Evolutionary conservation across 805 yeast genomes (phyloP).

Genomic region (Ogataea salicorniae): DNA sequence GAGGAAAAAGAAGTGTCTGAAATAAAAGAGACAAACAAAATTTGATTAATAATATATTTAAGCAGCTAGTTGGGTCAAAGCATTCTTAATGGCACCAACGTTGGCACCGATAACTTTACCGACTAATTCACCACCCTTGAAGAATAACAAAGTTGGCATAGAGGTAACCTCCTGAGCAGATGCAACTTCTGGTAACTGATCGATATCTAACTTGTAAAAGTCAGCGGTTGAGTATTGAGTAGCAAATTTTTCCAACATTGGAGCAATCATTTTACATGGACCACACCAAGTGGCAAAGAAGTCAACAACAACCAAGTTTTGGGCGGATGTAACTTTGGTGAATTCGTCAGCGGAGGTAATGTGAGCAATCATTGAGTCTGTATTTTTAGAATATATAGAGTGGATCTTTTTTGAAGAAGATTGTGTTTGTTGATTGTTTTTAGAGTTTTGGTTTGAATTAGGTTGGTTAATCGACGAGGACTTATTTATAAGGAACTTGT

Average conservation of each 20-base stretch:
- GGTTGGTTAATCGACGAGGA: not conserved
- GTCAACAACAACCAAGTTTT: constrained; percentile 82
- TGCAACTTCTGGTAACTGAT: constrained; percentile 72
- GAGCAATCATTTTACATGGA: constrained; percentile 97
- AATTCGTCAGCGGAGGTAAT: constrained; percentile 51
- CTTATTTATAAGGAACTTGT: constrained; percentile 20
- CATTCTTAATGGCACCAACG: constrained; percentile 75
- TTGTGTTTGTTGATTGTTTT: not conserved
- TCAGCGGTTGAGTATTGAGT: constrained; percentile 58
- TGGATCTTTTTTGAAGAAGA: constrained; percentile 2
- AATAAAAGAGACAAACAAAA: not conserved
- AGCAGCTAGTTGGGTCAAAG: constrained; percentile 30
- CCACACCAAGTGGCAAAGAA: constrained; percentile 99
- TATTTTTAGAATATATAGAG: not conserved
- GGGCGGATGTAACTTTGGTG: constrained; percentile 51
- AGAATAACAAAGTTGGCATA: constrained; percentile 64
- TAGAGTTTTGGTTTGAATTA: not conserved
- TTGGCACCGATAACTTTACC: constrained; percentile 86
- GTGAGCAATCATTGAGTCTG: constrained; percentile 46
- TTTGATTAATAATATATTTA: constrained; percentile 8
- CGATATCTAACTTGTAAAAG: constrained; percentile 91
- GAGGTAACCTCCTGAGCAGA: constrained; percentile 53
- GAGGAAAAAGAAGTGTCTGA: not conserved
- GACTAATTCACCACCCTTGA: constrained; percentile 78
- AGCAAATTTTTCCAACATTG: constrained; percentile 80